Evolutionary conservation across 2,329 filamentous ascomycete species (phyloP).

Genomic region (Monilinia fructicola): DNA sequence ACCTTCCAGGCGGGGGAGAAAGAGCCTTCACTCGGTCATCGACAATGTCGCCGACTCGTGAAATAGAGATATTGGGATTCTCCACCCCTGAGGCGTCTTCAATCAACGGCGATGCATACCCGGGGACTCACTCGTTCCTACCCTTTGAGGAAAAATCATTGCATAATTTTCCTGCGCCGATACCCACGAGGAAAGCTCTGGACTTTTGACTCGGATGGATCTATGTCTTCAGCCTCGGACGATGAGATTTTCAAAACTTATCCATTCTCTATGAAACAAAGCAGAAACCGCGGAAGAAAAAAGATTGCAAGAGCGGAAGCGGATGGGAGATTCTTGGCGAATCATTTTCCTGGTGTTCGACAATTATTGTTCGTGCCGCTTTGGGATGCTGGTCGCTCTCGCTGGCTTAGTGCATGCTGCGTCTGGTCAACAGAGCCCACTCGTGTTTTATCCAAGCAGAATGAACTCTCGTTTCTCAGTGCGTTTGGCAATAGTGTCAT

Average conservation of each 20-base stretch:
- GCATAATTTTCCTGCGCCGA: slow-evolving; percentile 42
- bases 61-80: slow-evolving; percentile 38
- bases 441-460: slow-evolving; percentile 41
- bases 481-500: slow-evolving; percentile 54
- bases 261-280: slow-evolving; percentile 16
- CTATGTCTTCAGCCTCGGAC: slow-evolving; percentile 47
- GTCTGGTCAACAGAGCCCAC: slow-evolving; percentile 44
- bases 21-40: slow-evolving; percentile 8
- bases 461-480: slow-evolving; percentile 43
- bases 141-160: slow-evolving; percentile 38
- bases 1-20: not conserved
- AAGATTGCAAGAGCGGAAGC: slow-evolving; percentile 28
- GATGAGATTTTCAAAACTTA: slow-evolving; percentile 40
- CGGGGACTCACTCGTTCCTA: slow-evolving; percentile 34
- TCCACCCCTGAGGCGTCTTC: slow-evolving; percentile 38
- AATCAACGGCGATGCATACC: slow-evolving; percentile 36
- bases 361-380: slow-evolving; percentile 51
- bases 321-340: slow-evolving; percentile 40
- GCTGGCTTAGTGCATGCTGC: slow-evolving; percentile 53
- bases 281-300: slow-evolving; percentile 27
- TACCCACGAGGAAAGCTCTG: slow-evolving; percentile 50
- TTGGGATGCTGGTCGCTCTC: slow-evolving; percentile 49
- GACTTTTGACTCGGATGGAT: slow-evolving; percentile 48
- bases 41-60: slow-evolving; percentile 23
- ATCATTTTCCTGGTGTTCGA: slow-evolving; percentile 47